Evolutionary conservation across 192 early-diverging fungal species (phyloP), one percentile per base, ranked within the genome.

Genomic region (Phycomyces nitens): DNA sequence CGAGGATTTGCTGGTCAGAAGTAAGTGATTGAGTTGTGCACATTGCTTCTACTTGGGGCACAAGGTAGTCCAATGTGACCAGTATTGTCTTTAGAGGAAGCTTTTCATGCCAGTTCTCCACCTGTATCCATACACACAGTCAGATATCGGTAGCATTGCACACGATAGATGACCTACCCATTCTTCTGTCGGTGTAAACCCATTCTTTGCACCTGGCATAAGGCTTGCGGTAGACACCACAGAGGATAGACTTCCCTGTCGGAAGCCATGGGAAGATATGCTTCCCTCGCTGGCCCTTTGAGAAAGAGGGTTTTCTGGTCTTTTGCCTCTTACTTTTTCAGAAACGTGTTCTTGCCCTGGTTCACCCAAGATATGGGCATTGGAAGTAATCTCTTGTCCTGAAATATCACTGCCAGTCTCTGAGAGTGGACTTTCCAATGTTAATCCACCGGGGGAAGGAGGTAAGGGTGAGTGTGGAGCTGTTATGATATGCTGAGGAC

Each of bases 41-140:
- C 21, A 82, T 67, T 9, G 69, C 68, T 58, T 91, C 85, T 29
- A 94, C 80, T 49, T 83, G 84, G 5, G 82, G 86, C 1, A 83
- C 80, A 0, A 92, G 75, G 7, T 82, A 68, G 23, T 86, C 80
- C 14, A 88, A 70, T 14, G 92, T 80, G 2, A 77, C 76, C 24
- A 92, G 69, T 12, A 94, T 67, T 20, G 86, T 81, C 29, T 74
- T 76, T 10, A 95, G 77, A n/a, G 89, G 88, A 16, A 95, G 73
- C 47, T 84, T 80, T 0, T 47, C 44, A 47, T 47, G 44, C 44
- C 44, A 47, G 2, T 18, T 47, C 44, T 47, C 5, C 18, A 47
- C 12, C 44, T 47, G 44, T 14, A 18, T 3, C 15, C 12, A 47
- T 14, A 47, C 12, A 47, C 15, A 18, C 12, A 47, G 44, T 14